A percentile compares a stretch with the other conserved stretches of the same genome.
Evolutionary conservation across 768 basidiomycete species (phyloP).

Genomic region (Chalciporus chontae): DNA sequence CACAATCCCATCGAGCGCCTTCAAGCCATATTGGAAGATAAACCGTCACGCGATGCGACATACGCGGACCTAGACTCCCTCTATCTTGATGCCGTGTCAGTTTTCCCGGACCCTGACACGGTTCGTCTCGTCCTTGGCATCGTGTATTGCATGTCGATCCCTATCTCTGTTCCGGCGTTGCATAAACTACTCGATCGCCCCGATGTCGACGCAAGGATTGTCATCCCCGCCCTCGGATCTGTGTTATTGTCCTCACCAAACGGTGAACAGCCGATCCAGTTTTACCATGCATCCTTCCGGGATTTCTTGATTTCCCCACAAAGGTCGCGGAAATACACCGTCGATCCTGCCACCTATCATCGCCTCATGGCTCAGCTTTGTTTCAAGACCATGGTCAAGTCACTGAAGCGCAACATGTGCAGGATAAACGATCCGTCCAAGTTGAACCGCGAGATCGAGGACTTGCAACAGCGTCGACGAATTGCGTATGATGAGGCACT

Average conservation of each 20-base stretch:
- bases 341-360: conserved; percentile 11
- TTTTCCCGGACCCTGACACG: conserved; percentile 14
- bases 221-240: conserved; percentile 19
- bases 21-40: conserved; percentile 12
- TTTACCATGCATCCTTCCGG: conserved; percentile 21
- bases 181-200: conserved; percentile 8
- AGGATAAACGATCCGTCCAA: conserved; percentile 13
- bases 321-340: conserved; percentile 9
- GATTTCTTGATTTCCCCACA: conserved; percentile 15
- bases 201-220: conserved; percentile 14
- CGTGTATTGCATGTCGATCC: conserved; percentile 16
- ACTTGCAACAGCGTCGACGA: conserved; percentile 7
- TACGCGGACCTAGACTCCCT: conserved; percentile 16
- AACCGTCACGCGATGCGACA: conserved; percentile 1
- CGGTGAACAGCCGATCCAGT: conserved; percentile 15
- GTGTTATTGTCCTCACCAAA: conserved; percentile 12
- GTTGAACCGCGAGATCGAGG: conserved; percentile 11
- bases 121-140: conserved; percentile 16
- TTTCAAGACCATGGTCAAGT: conserved; percentile 11
- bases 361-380: conserved; percentile 17
- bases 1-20: conserved; percentile 18
- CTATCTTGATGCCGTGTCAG: conserved; percentile 14
- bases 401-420: conserved; percentile 16
- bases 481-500: conserved; percentile 10
- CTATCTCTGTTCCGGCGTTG: conserved; percentile 9